Evolutionary conservation across 169 alveolate species (phyloP), one percentile per base, ranked within the genome.

Genomic region (Plasmodium gonderi): DNA sequence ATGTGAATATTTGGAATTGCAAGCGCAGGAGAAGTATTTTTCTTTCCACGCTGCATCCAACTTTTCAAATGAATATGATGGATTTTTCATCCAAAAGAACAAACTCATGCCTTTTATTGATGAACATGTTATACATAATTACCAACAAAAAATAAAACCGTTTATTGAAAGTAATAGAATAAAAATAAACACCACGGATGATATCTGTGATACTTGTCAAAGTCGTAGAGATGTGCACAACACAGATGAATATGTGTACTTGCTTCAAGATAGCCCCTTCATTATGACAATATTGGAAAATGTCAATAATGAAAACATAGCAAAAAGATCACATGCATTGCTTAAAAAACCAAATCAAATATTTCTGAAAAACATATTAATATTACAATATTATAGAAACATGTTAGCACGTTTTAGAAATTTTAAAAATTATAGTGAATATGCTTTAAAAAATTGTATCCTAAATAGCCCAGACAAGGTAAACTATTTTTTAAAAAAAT

Each of bases 1-100:
- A 89, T 44, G 38, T 33, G 74, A 72, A 29, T 91, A 91, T 91
- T 80, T 91, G 75, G 74, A 81, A 91, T 64, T 91, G 93, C 95
- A 92, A 23, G 45, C 80, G 0, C 75, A 78, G 8, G 83, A 79
- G 31, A 83, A 81, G 23, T 14, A 65, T 31, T 23, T 67, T 67
- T 7, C 95, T 67, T 82, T 85, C 36, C 91, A 82, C 72, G 79
- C 91, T 14, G 12, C 95, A 60, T 60, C 78, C 8, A 85, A 79
- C 38, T 47, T 45, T 33, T 69, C 47, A 14, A 75, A 17, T 45
- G 87, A 87, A 12, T 87, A 38, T 14, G 87, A 87, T 7, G 94
- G 94, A 17, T 20, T 77, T 9, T 90, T 77, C 80, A 64, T 90
- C 12, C 83, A 90, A 64, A 90, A 90, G 80, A 78, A 47, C 6